Percentiles rank a stretch among this genome's conserved stretches.
Conservation (phyloP, 192 early-diverging fungal genomes). For the Coemansia nantahalensis region DNA sequence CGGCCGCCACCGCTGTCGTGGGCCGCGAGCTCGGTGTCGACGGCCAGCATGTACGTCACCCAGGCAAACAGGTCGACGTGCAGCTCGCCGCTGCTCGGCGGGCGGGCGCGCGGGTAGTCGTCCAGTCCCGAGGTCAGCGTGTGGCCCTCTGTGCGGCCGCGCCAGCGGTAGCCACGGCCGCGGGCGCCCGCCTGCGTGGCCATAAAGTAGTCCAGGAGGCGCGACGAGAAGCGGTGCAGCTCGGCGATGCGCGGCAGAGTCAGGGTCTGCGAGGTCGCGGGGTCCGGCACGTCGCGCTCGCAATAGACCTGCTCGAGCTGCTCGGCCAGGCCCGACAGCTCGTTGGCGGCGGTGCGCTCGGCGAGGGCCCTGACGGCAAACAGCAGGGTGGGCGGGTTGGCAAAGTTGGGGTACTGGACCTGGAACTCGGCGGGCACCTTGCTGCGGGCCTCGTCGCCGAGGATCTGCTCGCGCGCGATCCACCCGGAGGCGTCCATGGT, state of each 20-base stretch:
- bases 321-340: too few relatives aligned
- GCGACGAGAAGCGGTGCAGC: slow-evolving; percentile 63
- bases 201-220: slow-evolving; percentile 78
- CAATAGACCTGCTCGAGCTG: not conserved
- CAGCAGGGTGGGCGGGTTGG: slow-evolving; percentile 87
- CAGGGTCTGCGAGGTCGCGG: slow-evolving; percentile 17
- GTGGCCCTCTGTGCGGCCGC: slow-evolving; percentile 79
- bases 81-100: slow-evolving; percentile 57
- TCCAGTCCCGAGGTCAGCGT: slow-evolving; percentile 90
- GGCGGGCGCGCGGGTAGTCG: slow-evolving; percentile 84
- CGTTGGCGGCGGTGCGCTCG: not conserved
- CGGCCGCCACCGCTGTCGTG: too few relatives aligned
- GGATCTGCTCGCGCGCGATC: slow-evolving; percentile 93
- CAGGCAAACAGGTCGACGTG: slow-evolving; percentile 41
- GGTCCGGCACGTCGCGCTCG: not conserved
- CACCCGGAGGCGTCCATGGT: slow-evolving; percentile 82
- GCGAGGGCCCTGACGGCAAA: slow-evolving; percentile 62
- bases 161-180: slow-evolving; percentile 81
- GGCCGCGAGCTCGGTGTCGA: slow-evolving; percentile 16
- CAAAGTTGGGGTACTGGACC: slow-evolving; percentile 87
- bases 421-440: slow-evolving; percentile 90
- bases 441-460: slow-evolving; percentile 89
- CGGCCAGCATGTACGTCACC: slow-evolving; percentile 27
- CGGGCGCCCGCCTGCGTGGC: slow-evolving; percentile 66
- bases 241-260: slow-evolving; percentile 46